Base-by-base conservation (phyloP, 768 basidiomycete genomes). In the Butyriboletus loyo region DNA sequence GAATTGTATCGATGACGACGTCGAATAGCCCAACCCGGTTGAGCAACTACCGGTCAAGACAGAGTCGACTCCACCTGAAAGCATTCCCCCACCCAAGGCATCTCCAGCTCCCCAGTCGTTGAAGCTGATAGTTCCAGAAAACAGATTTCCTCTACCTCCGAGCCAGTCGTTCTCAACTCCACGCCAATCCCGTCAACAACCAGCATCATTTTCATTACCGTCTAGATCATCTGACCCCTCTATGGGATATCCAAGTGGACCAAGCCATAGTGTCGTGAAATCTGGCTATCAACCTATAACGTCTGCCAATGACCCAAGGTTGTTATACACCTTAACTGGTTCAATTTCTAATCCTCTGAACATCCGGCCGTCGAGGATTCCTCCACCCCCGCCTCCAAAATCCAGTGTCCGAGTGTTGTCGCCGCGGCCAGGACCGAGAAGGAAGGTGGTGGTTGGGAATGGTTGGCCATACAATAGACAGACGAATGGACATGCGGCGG, bases 311-410 rank as follows among this genome's bases (percentile, higher is more conserved):
- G 68, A 69, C 39, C 58, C 59, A 24, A 63, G 64, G 3, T 49
- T 77, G 22, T 73, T 71, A 2, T 73, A 71, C 53, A 73, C 77
- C 31, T 60, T 74, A n/a, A 58, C 68, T 7, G 76, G 75, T 11
- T 72, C 79, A 9, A 62, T 73, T 24, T 75, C 72, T 0, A 85
- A 85, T 61, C 82, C 83, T 22, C 64, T 85, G 36, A 74, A 72
- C 42, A 84, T 85, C 48, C 72, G 75, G 24, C 80, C 84, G 14
- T 79, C 82, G 14, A 59, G 62, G 43, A 46, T 42, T 30, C 44
- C 53, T n/a, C 67, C 50, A 7, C 55, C 47, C 4, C 49, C 30
- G 21, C 45, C 57, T n/a, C 37, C 37, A 1, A 66, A 60, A 42
- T 1, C 44, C 27, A 19, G 5, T 46, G 14, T 40, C 2, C 66